Evolutionary conservation across 495 filamentous ascomycete genomes (phyloP), one percentile per base, ranked within the genome.

Genomic region (Jackrogersella multiformis): DNA sequence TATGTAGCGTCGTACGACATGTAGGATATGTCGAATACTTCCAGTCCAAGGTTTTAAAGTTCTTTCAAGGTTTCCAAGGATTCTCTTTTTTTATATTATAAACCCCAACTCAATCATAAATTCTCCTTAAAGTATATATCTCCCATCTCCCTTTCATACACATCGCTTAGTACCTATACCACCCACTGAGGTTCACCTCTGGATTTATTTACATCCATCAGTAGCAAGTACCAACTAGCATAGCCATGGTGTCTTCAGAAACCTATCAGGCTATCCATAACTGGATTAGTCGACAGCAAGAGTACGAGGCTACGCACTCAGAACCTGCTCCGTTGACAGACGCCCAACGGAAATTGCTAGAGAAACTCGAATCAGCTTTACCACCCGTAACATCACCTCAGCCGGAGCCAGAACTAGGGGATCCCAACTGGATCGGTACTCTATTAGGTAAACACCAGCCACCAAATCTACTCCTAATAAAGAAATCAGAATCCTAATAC

Each of bases 351-450:
- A 71, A 69, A 13, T 69, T 75, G 34, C 57, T 82, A 18, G 35
- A 64, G 32, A 66, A 72, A 0, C 73, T 83, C 21, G 69, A 69
- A 30, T 24, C 45, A n/a, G 54, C 72, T 6, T 39, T 78, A 24
- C 65, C 56, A 24, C 59, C 44, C 24, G 30, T 28, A 16, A 45
- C 38, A 15, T 44, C 54, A n/a, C 23, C 34, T 28, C 26, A 8
- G 5, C 18, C 63, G 1, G 76, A 79, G 51, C 75, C 72, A 5
- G 64, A 73, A 0, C 0, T 78, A 4, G 72, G 41, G 0, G 57
- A 74, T 0, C 61, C 28, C 7, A 78, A 84, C 66, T 82, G 78
- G 74, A 38, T 82, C 26, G 74, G 77, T 16, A 3, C 72, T 7
- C 46, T 84, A 13, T 49, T 62, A 49, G 56, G 81, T 78, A 74